phyloP scores from a whole-genome alignment of 2,329 filamentous ascomycete species.

The Trichoderma aggressivum region DNA sequence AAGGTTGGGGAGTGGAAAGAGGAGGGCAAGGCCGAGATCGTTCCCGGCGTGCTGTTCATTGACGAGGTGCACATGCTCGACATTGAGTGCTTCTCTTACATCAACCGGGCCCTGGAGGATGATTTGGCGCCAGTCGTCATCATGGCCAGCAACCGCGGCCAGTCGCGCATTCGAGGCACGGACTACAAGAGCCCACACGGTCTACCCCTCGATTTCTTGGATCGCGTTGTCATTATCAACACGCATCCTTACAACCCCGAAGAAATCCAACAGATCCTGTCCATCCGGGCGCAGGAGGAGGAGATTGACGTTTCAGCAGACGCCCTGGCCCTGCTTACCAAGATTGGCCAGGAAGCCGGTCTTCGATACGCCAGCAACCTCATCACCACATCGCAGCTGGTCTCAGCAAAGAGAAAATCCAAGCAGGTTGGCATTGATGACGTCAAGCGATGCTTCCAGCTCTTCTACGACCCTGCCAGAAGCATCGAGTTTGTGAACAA shows the following conservation, averaged over 20 bases:
- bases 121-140: constrained; percentile 96
- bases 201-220: constrained; percentile 90
- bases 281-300: constrained; percentile 91
- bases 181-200: constrained; percentile 92
- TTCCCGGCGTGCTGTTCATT: constrained; percentile 95
- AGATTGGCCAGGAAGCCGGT: constrained; percentile 90
- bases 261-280: constrained; percentile 88
- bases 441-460: constrained; percentile 86
- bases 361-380: constrained; percentile 96
- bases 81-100: constrained; percentile 97
- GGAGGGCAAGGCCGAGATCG: constrained; percentile 97
- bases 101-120: constrained; percentile 94
- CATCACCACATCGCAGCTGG: constrained; percentile 87
- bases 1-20: constrained; percentile 99
- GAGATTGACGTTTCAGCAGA: constrained; percentile 90
- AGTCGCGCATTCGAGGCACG: constrained; percentile 88
- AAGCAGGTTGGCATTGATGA: constrained; percentile 83
- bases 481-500: constrained; percentile 89
- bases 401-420: constrained; percentile 79
- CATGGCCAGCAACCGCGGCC: constrained; percentile 96
- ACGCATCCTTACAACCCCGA: constrained; percentile 79
- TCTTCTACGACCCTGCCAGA: constrained; percentile 87
- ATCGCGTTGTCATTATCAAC: constrained; percentile 93
- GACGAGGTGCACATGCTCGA: constrained; percentile 99
- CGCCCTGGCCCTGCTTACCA: constrained; percentile 86